Percentiles rank a stretch among this genome's conserved stretches.
Evolutionary conservation across 345 rosid species (phyloP).

Genomic region (rapeseed (Brassica napus)): DNA sequence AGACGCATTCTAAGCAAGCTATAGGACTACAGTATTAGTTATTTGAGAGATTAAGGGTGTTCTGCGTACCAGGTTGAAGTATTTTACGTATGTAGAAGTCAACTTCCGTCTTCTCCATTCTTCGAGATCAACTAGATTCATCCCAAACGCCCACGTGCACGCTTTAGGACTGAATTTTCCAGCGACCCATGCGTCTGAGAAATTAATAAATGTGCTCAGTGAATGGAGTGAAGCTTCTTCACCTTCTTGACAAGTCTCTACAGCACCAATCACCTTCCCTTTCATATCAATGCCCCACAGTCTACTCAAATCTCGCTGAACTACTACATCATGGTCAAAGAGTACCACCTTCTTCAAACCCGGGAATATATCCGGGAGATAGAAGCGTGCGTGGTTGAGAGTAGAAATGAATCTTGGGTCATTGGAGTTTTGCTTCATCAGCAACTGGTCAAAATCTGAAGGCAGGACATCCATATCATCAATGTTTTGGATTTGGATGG

Average conservation of each 20-base stretch:
- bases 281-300: constrained; percentile 76
- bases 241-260: constrained; percentile 72
- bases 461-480: constrained; percentile 68
- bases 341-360: constrained; percentile 68
- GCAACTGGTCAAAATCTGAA: constrained; percentile 47
- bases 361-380: constrained; percentile 81
- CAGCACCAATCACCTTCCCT: constrained; percentile 86
- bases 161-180: constrained; percentile 58
- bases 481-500: constrained; percentile 62
- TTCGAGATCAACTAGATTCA: constrained; percentile 81
- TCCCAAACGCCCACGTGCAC: constrained; percentile 95
- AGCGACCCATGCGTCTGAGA: constrained; percentile 64
- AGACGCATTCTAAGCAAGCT: background rate
- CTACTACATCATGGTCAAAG: constrained; percentile 93
- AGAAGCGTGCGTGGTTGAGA: constrained; percentile 86
- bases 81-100: constrained; percentile 55
- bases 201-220: constrained; percentile 64
- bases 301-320: constrained; percentile 66
- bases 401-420: constrained; percentile 70
- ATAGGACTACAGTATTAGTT: background rate
- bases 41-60: background rate
- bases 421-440: constrained; percentile 57
- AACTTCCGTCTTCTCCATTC: constrained; percentile 76
- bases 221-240: constrained; percentile 62
- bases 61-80: constrained; percentile 65